Base-by-base conservation (phyloP, 2,329 filamentous ascomycete genomes). In the Colletotrichum incanum region DNA sequence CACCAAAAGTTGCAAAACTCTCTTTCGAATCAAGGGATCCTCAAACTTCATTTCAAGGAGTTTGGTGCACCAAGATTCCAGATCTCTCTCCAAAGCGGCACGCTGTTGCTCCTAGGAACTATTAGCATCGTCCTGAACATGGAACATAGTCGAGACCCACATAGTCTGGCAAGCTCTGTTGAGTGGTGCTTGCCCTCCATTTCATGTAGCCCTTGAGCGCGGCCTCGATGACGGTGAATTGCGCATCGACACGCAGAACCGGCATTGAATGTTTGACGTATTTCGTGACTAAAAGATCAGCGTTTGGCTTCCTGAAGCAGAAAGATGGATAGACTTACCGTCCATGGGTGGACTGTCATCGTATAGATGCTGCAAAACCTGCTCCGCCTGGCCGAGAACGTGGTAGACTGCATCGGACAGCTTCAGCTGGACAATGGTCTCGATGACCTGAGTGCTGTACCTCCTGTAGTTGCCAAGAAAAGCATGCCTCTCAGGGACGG, bases 381-480 rank as follows among this genome's bases (percentile, higher is more conserved):
- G 87, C 74, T 96, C 93, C 34, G 95, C 93, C 76, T 93, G 91
- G 20, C 88, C 86, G n/a, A 99, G 88, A 63, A 98, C 95, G 81
- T 98, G 94, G 50, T 91, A 90, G 75, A 98, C 91, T 0, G 96
- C 96, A 73, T 98, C 95, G 62, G 93, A 90, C 3, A 95, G 91
- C 76, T 94, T 93, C 76, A 93, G 89, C 75, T 93, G 89, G 28
- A 97, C 94, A 74, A 98, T 94, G 20, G 89, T 89, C 82, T 98
- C 96, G 67, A 99, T 94, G 34, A 98, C 90, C 72, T 94, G 92
- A 3, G 92, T 91, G 80, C 95, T 96, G 78, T 98, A 98, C 71
- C 96, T 90, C 49, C 96, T 89, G 81, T 99, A 99, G 79, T 99
- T 98, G 5, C 96, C 95, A 14, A 98, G 88, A 80, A 99, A 99